Base-by-base conservation (phyloP, 306 rosid genomes). In the Hylodesmum podocarpum region DNA sequence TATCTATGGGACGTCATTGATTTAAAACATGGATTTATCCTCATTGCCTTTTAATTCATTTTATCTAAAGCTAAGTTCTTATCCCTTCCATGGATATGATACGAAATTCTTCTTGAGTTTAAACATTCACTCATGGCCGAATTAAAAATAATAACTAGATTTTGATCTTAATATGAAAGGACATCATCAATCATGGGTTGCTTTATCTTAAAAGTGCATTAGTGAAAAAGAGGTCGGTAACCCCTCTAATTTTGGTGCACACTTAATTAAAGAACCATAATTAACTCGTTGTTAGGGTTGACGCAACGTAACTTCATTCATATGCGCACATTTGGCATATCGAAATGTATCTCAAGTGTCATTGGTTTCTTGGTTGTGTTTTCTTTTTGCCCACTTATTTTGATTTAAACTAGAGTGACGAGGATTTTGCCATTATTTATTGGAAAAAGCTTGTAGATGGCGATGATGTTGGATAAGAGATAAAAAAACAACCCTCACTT, bases 381-480 rank as follows among this genome's bases (percentile, higher is more conserved):
- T 22, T 29, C 33, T 72, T 79, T 70, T 46, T 22, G 66, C 37
- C 61, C 15, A 39, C 49, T 61, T 65, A 61, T 31, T 81, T 75
- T 46, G 63, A 66, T 57, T 34, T 44, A 59, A 47, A 29, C 62
- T 50, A 47, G 19, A 31, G 53, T 21, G 71, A 58, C 27, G 46
- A 15, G 57, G 69, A 24, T 53, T 79, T 72, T 19, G 21, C 39
- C 40, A 66, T 46, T 27, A 22, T 66, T 66, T 54, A 74, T 47
- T 33, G 44, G 11, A 57, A 58, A 64, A 77, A 54, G 46, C 55
- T 63, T 75, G 75, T 16, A n/a, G 19, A 21, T 21, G 76, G n/a
- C n/a, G 93, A 47, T 74, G 77, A 49, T 47, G 67, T 18, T 75
- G 77, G 82, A 72, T 77, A 70, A 63, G 61, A 44, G 84, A 88